phyloP scores from a whole-genome alignment of 2,329 filamentous ascomycete genomes.

The Fusarium torreyae region DNA sequence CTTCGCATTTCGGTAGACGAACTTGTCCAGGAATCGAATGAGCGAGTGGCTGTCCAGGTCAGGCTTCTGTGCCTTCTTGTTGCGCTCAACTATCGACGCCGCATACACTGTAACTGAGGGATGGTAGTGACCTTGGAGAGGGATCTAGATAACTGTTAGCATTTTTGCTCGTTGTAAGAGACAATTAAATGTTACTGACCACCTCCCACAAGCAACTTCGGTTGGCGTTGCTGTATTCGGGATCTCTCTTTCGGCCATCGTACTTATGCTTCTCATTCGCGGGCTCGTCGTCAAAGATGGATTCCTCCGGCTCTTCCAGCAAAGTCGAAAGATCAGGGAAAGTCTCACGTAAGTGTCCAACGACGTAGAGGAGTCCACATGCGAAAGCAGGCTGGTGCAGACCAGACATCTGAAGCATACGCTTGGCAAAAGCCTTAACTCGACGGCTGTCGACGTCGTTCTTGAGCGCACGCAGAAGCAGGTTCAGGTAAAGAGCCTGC shows the following conservation, averaged over 20 bases:
- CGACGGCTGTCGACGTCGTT: constrained; percentile 90
- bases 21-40: constrained; percentile 96
- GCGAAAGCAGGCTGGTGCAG: constrained; percentile 94
- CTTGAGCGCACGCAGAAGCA: constrained; percentile 90
- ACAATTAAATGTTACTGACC: constrained; percentile 61
- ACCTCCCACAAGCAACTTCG: constrained; percentile 94
- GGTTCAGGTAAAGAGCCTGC: constrained; percentile 93
- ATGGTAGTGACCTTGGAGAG: constrained; percentile 80
- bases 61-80: constrained; percentile 85
- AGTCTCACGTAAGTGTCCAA: constrained; percentile 82
- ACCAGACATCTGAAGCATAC: constrained; percentile 87
- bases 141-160: constrained; percentile 52
- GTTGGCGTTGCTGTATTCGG: constrained; percentile 94
- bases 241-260: constrained; percentile 91
- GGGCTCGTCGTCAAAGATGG: constrained; percentile 73
- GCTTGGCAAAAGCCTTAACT: constrained; percentile 96
- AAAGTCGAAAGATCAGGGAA: constrained; percentile 87
- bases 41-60: constrained; percentile 92
- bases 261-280: constrained; percentile 66
- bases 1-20: constrained; percentile 97
- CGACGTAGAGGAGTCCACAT: constrained; percentile 91
- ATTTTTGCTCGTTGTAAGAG: background rate
- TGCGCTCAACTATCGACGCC: constrained; percentile 76
- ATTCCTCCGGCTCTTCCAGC: constrained; percentile 84
- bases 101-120: constrained; percentile 93